Conservation (phyloP, 2,329 filamentous ascomycete species). For the Ustulina deusta region DNA sequence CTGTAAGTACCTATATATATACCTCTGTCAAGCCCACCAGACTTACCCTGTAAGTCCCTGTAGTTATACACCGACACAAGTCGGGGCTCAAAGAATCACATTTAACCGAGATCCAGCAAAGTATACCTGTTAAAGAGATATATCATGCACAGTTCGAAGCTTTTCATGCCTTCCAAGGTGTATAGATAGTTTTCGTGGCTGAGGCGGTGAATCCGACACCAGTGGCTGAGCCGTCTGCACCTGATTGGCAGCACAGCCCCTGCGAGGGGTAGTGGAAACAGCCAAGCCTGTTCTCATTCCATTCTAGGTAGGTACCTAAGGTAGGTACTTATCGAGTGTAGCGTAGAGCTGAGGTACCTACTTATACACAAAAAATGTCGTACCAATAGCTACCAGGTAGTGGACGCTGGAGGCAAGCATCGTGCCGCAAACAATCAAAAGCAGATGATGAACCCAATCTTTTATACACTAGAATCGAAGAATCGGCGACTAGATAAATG, state of each 20-base stretch:
- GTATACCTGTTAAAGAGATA: background rate
- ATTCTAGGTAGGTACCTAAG: background rate
- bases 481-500: too few species aligned
- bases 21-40: slow-evolving; percentile 18
- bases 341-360: too few species aligned
- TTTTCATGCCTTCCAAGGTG: background rate
- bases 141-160: background rate
- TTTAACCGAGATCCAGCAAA: background rate
- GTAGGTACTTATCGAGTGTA: too few species aligned
- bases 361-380: too few species aligned
- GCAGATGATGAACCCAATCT: too few species aligned
- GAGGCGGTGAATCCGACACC: slow-evolving; percentile 24
- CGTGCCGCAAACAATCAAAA: too few species aligned
- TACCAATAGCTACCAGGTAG: too few species aligned
- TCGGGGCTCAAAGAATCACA: background rate
- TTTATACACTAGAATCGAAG: too few species aligned
- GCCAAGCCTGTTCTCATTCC: slow-evolving; percentile 15
- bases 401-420: too few species aligned
- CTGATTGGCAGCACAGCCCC: slow-evolving; percentile 25
- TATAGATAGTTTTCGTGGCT: slow-evolving; percentile 21
- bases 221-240: slow-evolving; percentile 29
- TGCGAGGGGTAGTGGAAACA: slow-evolving; percentile 18
- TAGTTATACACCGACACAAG: background rate
- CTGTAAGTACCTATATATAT: too few species aligned
- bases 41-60: background rate